A percentile compares a stretch with the other conserved stretches of the same genome.
Conservation (phyloP, 2,329 filamentous ascomycete genomes). For the Pestalotiopsis sp. region DNA sequence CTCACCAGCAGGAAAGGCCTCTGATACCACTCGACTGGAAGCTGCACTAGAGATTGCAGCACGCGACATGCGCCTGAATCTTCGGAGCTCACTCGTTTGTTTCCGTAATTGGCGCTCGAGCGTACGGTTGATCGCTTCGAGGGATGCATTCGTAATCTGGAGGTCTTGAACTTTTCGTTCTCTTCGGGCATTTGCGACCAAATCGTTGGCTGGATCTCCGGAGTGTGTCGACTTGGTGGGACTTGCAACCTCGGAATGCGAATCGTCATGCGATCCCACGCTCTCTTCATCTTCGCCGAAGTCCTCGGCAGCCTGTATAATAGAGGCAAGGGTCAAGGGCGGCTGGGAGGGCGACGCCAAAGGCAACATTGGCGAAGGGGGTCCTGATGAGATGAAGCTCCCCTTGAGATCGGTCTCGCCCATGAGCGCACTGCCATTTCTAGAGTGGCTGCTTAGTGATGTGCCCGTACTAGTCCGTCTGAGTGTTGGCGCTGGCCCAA, state of each 20-base stretch:
- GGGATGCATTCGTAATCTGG: slow-evolving; percentile 93
- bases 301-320: slow-evolving; percentile 59
- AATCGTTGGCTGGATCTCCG: slow-evolving; percentile 68
- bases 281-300: slow-evolving; percentile 37
- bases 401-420: slow-evolving; percentile 18
- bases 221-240: slow-evolving; percentile 59
- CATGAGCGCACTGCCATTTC: slow-evolving; percentile 40
- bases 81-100: slow-evolving; percentile 83
- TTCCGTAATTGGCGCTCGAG: slow-evolving; percentile 90
- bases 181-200: slow-evolving; percentile 83
- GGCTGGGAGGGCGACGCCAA: slow-evolving; percentile 35
- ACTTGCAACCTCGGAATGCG: slow-evolving; percentile 48
- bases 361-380: slow-evolving; percentile 31
- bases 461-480: slow-evolving; percentile 47
- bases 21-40: slow-evolving; percentile 45
- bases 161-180: slow-evolving; percentile 95
- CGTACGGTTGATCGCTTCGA: slow-evolving; percentile 92
- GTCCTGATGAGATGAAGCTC: slow-evolving; percentile 14
- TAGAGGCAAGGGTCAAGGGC: slow-evolving; percentile 55
- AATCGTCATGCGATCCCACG: slow-evolving; percentile 27
- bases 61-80: slow-evolving; percentile 83
- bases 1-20: slow-evolving; percentile 40
- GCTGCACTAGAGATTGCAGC: slow-evolving; percentile 55
- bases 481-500: slow-evolving; percentile 38
- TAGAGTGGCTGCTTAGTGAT: slow-evolving; percentile 41